Evolutionary conservation across 306 rosid species (phyloP), one percentile per base, ranked within the genome.

Genomic region (Quercus parvula): DNA sequence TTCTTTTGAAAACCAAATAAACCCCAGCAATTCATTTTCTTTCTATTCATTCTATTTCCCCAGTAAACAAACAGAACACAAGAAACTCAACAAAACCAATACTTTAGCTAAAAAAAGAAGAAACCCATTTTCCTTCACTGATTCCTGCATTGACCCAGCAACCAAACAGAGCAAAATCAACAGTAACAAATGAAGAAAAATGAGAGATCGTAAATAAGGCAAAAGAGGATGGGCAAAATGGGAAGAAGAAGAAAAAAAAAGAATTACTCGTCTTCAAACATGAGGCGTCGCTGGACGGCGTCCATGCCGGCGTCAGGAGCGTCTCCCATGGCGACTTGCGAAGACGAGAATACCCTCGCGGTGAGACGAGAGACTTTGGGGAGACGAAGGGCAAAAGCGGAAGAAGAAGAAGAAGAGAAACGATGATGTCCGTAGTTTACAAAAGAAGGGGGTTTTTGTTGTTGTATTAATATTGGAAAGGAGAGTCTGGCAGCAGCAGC

Each of bases 211-310:
- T 3, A 19, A 22, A 61, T 52, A 12, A 22, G 2, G 19, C 46
- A 58, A 19, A 8, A 8, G 14, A 59, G 6, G 19, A 27, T 66
- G 31, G 44, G 4, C 51, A 54, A 9, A 73, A 9, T 52, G 81
- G 71, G 66, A 61, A 69, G 46, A 41, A 41, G 46, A 0, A 41
- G 46, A 75, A 27, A 13, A 27, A 13, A 10, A 49, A 22, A 59
- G 20, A 52, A 15, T 10, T 41, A 95, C 99, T 95, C 98, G 86
- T 95, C 98, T 2, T 91, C 99, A 28, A 95, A 95, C 99, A 95
- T 95, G 75, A 95, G 97, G 84, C 99, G 99, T 76, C 94, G 91
- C 87, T 95, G 99, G 84, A 93, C 97, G 56, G 94, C 97, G 88
- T 95, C 98, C 99, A 95, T 95, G 81, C 85, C 94, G 15, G 96